Evolutionary conservation across 768 basidiomycete genomes (phyloP).

Genomic region (Lentinula lateritia): DNA sequence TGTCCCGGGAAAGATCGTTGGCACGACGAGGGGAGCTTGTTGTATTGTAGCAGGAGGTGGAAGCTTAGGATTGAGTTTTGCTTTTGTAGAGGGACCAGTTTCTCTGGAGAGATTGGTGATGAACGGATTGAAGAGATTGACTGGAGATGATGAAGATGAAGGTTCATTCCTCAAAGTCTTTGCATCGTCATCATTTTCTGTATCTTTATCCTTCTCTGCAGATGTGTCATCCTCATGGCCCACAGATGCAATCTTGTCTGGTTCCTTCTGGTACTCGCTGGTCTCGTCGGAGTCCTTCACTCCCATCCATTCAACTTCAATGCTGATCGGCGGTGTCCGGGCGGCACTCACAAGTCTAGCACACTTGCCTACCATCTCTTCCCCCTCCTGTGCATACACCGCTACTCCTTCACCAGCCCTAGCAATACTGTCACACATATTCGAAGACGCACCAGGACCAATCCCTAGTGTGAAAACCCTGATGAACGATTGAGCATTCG

Average conservation of each 20-base stretch:
- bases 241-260: too few relatives aligned
- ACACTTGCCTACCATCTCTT: slow-evolving; percentile 3
- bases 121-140: not conserved
- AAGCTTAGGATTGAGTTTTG: not conserved
- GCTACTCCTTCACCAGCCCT: slow-evolving; percentile 6
- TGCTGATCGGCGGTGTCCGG: slow-evolving; percentile 1
- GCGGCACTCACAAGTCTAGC: slow-evolving; percentile 5
- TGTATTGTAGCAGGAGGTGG: slow-evolving; percentile 1
- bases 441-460: slow-evolving; percentile 7
- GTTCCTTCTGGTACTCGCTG: not conserved
- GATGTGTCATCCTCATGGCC: too few relatives aligned
- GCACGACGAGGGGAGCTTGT: not conserved
- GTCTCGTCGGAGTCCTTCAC: too few relatives aligned
- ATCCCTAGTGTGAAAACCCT: slow-evolving; percentile 12
- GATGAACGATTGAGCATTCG: not conserved
- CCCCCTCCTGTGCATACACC: not conserved
- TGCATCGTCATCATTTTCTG: not conserved
- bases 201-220: not conserved
- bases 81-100: not conserved
- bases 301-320: not conserved
- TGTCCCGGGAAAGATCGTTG: slow-evolving; percentile 1
- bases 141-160: not conserved
- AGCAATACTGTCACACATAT: slow-evolving; percentile 11
- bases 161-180: not conserved
- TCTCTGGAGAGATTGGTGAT: not conserved